Base-by-base conservation (phyloP, 805 yeast species). In the Cyberlindnera japonica region DNA sequence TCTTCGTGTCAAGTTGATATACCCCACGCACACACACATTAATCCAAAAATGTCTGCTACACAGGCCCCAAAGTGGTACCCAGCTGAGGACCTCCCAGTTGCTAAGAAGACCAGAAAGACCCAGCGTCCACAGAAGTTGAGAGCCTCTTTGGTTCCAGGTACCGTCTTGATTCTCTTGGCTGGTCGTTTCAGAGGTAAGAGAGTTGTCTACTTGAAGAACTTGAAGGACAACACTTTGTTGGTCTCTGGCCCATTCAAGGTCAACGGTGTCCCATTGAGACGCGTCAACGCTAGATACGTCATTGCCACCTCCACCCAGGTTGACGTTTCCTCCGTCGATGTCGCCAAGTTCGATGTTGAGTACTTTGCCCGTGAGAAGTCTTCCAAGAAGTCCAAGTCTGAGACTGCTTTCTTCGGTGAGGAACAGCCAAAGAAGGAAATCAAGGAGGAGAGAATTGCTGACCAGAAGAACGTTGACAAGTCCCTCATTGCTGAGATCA, bases 141-240 rank as follows among this genome's bases (percentile, higher is more conserved):
- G 98, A 73, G 79, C 95, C 65, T 84, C 96, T 54, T 77, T 91
- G 66, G 95, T 85, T 57, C 97, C 97, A 72, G 99, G 99, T 71
- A 84, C 97, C 66, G 97, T 91, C 60, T 79, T 93, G 69, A 91
- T 91, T 72, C 77, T 91, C 70, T 81, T 91, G 69, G 97, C 98
- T 64, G 99, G 99, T 71, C 88, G 96, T 75, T 91, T 88, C 95
- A 87, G 99, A 76, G 99, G 99, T 72, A 93, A 91, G 88, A 90
- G 99, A 78, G 99, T 93, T 63, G 97, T 91, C 53, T 85, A 84
- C 85, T 83, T 91, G 71, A 91, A 90, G 83, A 76, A 84, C 73
- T 82, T 93, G 69, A 97, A 89, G 76, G 98, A 93, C 83, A 87
- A 88, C 88, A 91, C 97, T 58, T 78, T 91, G 64, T 85, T 91